phyloP scores from a whole-genome alignment of 2,329 filamentous ascomycete species.

The Pseudophaeomoniella oleicola region DNA sequence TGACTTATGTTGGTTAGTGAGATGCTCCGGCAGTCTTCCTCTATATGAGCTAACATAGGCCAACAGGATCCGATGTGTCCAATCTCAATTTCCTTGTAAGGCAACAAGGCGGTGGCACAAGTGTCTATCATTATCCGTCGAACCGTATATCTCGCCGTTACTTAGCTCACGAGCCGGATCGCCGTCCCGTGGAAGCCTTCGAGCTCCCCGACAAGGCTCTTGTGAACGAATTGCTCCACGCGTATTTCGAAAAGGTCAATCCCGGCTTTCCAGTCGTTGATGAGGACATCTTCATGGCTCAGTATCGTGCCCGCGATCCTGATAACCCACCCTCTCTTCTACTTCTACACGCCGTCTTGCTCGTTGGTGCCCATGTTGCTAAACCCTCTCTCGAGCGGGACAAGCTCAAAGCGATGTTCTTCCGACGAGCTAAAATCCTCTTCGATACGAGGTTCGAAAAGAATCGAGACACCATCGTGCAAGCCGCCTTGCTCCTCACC shows the following conservation, averaged over 20 bases:
- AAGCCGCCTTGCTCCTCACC: conserved; percentile 38
- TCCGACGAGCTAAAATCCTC: conserved; percentile 37
- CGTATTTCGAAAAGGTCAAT: conserved; percentile 38
- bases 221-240: conserved; percentile 29
- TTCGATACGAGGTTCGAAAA: conserved; percentile 40
- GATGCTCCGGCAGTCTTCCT: too few relatives aligned
- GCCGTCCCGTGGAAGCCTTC: conserved; percentile 32
- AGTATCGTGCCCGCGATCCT: conserved; percentile 27
- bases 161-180: conserved; percentile 27
- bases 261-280: conserved; percentile 39
- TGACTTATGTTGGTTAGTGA: conserved; percentile 38
- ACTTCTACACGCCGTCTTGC: conserved; percentile 34
- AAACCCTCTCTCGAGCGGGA: conserved; percentile 16
- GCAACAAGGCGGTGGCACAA: conserved; percentile 28
- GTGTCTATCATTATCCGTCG: conserved; percentile 28
- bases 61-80: conserved; percentile 28
- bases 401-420: conserved; percentile 33
- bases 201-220: conserved; percentile 32
- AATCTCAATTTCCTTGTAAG: conserved; percentile 41
- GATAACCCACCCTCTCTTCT: conserved; percentile 31
- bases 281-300: conserved; percentile 35
- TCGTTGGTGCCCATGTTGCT: conserved; percentile 38
- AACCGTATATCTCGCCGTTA: conserved; percentile 28
- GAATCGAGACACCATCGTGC: conserved; percentile 38
- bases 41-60: too few relatives aligned